Evolutionary conservation across 2,329 filamentous ascomycete genomes (phyloP), one percentile per base, ranked within the genome.

Genomic region (Scedosporium boydii): DNA sequence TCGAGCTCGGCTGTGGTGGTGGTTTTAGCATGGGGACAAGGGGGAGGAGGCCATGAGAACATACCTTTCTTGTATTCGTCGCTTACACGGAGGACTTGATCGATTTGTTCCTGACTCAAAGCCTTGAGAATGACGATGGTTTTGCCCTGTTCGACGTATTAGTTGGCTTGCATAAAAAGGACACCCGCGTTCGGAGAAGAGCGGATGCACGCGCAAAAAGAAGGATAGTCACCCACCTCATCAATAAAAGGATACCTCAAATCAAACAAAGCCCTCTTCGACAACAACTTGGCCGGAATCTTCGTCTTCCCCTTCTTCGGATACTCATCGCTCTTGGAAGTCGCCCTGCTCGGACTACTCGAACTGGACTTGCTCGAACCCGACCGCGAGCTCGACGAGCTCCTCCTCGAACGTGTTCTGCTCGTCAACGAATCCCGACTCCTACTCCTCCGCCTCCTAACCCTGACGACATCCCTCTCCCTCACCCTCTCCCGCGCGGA

Each of bases 271-370:
- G 91, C 93, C 65, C 87, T 83, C 72, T 89, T 88, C 66, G 90
- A 89, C 14, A 96, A 90, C 63, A 96, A 79, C 63, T 88, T 84
- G 63, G 84, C 86, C 0, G 93, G 93, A 72, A 97, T 92, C 68
- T 90, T 86, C 14, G 93, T 97, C 81, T 93, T 96, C 69, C 93
- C 93, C 74, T 89, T 93, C 76, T 90, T 89, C 14, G 89, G 89
- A 66, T 90, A 91, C 63, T 87, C 82, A 10, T 21, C 48, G 73
- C 77, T 84, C 69, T 77, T 80, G n/a, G 80, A 72, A 9, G 80
- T 82, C 23, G 77, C 78, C 21, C 77, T 78, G 63, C 74, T 78
- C 65, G 76, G 80, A 69, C 78, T 80, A 18, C 75, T 77, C 4
- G 75, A 78, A 10, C 72, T 29, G 3, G 27, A 29, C 27, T 29